Percentiles rank a stretch among this genome's conserved stretches.
These are phyloP conservation scores for Lactifluus hygrophoroides DNA, from an alignment of 768 basidiomycete species.

Conservation along the genomic window DNA sequence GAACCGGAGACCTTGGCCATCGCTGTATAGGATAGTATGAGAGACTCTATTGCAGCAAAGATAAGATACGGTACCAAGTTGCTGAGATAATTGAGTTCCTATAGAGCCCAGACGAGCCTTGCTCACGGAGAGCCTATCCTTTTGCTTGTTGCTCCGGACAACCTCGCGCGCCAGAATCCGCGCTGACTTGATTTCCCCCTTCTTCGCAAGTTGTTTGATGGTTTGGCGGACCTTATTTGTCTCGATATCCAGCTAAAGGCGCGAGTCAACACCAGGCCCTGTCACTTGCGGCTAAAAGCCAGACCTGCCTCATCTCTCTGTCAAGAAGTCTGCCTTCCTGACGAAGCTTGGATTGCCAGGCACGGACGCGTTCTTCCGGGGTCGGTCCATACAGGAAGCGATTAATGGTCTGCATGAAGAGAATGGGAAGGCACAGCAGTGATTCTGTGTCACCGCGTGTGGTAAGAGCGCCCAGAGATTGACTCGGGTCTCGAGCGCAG, in stretches of 20 bases:
- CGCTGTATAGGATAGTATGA: slow-evolving; percentile 39
- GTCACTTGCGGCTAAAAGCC: slow-evolving; percentile 24
- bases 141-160: slow-evolving; percentile 92
- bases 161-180: slow-evolving; percentile 89
- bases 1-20: slow-evolving; percentile 97
- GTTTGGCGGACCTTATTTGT: slow-evolving; percentile 70
- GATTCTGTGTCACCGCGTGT: not conserved
- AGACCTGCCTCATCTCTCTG: slow-evolving; percentile 92
- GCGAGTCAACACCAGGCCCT: slow-evolving; percentile 10
- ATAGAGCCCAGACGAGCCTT: slow-evolving; percentile 93
- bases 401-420: slow-evolving; percentile 75
- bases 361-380: slow-evolving; percentile 84
- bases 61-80: slow-evolving; percentile 61
- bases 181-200: slow-evolving; percentile 89
- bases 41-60: not conserved
- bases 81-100: slow-evolving; percentile 79
- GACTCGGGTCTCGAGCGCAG: not conserved
- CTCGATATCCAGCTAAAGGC: slow-evolving; percentile 64
- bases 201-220: slow-evolving; percentile 83
- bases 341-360: slow-evolving; percentile 86
- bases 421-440: not conserved
- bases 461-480: not conserved
- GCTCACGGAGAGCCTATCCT: slow-evolving; percentile 82
- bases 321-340: slow-evolving; percentile 77
- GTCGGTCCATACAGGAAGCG: slow-evolving; percentile 95